Conservation (phyloP, 176 grass and related monocot species). For the Neostapfia colusana region DNA sequence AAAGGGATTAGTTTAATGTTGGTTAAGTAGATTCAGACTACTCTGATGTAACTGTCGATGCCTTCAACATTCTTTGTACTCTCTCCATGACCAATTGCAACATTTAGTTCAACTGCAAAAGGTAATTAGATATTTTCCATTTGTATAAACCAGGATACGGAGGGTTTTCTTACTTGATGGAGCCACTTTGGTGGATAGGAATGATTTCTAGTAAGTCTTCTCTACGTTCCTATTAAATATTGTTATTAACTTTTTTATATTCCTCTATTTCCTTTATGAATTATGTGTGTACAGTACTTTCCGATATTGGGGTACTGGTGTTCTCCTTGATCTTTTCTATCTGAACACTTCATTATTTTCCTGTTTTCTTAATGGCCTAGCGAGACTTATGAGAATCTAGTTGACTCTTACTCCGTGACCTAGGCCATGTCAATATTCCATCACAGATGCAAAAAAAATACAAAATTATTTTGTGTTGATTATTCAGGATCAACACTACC, state of each 20-base stretch:
- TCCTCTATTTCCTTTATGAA: background rate
- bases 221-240: constrained; percentile 20
- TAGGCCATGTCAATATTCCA: background rate
- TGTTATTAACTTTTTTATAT: constrained; percentile 11
- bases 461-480: background rate
- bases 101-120: background rate
- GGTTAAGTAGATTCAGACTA: background rate
- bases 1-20: background rate
- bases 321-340: no score
- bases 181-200: constrained; percentile 89
- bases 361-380: constrained; percentile 15
- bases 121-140: constrained; percentile 37
- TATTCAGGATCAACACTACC: background rate
- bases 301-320: background rate
- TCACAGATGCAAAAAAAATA: background rate
- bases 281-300: background rate
- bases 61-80: background rate
- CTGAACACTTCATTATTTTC: no score
- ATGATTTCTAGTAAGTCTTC: constrained; percentile 82
- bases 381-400: background rate
- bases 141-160: constrained; percentile 59
- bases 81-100: background rate
- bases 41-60: background rate
- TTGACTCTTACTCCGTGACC: background rate
- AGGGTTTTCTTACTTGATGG: constrained; percentile 82